Conservation (phyloP, 2,329 filamentous ascomycete species). For the Emericellopsis atlantica region DNA sequence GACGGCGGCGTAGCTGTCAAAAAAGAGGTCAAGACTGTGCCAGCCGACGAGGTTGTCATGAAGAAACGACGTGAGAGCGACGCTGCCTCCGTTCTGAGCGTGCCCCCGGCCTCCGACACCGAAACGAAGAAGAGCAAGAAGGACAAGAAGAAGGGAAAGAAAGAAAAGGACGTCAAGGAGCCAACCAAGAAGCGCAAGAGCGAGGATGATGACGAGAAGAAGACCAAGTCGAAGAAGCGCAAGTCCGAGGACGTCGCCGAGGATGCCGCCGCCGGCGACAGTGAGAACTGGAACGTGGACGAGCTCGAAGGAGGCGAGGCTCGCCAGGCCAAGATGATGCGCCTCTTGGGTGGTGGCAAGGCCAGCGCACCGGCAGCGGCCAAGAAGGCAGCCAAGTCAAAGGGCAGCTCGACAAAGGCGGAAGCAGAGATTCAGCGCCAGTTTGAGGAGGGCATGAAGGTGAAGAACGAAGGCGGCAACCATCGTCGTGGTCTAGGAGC, state of each 20-base stretch:
- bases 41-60: slow-evolving; percentile 15
- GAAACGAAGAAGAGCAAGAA: slow-evolving; percentile 6
- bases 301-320: slow-evolving; percentile 35
- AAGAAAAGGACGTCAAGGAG: slow-evolving; percentile 8
- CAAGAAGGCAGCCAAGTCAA: slow-evolving; percentile 9
- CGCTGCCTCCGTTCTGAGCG: slow-evolving; percentile 11
- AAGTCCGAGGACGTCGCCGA: slow-evolving; percentile 5
- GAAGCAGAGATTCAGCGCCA: slow-evolving; percentile 43
- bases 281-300: slow-evolving; percentile 39
- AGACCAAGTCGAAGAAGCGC: slow-evolving; percentile 12
- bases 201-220: slow-evolving; percentile 9
- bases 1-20: background rate
- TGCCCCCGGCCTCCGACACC: slow-evolving; percentile 6
- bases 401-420: slow-evolving; percentile 23
- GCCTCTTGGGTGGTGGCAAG: slow-evolving; percentile 41
- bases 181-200: slow-evolving; percentile 19
- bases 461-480: slow-evolving; percentile 37
- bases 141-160: slow-evolving; percentile 8
- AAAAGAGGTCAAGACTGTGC: slow-evolving; percentile 4
- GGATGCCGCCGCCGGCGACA: slow-evolving; percentile 9
- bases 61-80: slow-evolving; percentile 19
- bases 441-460: slow-evolving; percentile 41
- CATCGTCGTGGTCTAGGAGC: slow-evolving; percentile 41
- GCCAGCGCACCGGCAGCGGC: slow-evolving; percentile 12
- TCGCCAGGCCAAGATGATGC: slow-evolving; percentile 43